Evolutionary conservation across 257 asterid species (phyloP).

Genomic region (Leonotis leonurus): DNA sequence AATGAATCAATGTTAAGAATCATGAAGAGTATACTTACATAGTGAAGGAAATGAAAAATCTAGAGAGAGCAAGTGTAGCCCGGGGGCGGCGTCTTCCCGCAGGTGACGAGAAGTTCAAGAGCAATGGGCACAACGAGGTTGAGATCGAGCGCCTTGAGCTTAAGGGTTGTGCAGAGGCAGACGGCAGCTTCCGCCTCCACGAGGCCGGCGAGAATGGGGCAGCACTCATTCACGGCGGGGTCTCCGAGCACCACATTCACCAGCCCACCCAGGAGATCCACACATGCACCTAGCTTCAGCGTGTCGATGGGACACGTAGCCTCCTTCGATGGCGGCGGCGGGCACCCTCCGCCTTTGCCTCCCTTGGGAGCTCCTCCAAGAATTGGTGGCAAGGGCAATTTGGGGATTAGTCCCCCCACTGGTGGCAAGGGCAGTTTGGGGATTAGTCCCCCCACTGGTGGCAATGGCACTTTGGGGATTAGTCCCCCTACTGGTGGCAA

Average conservation of each 20-base stretch:
- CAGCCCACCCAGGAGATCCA: constrained; percentile 79
- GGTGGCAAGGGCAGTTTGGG: constrained; percentile 19
- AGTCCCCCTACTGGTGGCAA: not conserved
- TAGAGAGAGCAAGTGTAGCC: constrained; percentile 80
- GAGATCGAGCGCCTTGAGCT: constrained; percentile 56
- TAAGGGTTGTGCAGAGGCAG: constrained; percentile 73
- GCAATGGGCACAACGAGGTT: constrained; percentile 56
- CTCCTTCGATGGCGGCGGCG: constrained; percentile 13
- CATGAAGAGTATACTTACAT: no score
- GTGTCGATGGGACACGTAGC: constrained; percentile 64
- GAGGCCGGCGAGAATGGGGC: constrained; percentile 65
- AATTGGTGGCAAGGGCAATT: constrained; percentile 1
- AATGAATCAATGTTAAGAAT: no score
- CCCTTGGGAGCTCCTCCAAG: not conserved
- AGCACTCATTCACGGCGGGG: constrained; percentile 64
- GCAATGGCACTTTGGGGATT: constrained; percentile 14
- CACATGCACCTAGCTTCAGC: constrained; percentile 72
- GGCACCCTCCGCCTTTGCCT: constrained; percentile 14
- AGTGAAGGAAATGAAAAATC: not conserved
- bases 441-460: not conserved
- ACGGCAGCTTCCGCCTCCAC: constrained; percentile 64
- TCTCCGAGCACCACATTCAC: constrained; percentile 63
- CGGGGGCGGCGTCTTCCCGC: constrained; percentile 86
- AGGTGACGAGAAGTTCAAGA: constrained; percentile 58
- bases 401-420: not conserved